These are phyloP conservation scores for Rhynchospora tenuis DNA, from an alignment of 176 grass and related monocot species.

Conservation along the genomic window DNA sequence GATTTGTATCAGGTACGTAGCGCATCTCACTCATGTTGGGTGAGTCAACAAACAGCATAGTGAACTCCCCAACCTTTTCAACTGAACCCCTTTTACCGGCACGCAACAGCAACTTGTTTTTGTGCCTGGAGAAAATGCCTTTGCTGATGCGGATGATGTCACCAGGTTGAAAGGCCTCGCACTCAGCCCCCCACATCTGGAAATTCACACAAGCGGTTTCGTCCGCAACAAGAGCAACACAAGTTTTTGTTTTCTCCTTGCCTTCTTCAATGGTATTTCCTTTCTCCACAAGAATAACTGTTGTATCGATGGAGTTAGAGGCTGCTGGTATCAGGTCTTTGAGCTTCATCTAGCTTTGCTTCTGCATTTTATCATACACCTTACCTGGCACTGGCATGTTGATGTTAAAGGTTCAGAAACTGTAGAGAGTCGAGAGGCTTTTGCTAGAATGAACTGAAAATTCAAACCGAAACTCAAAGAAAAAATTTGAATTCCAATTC, in stretches of 20 bases:
- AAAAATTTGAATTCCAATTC: not conserved
- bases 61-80: conserved; percentile 36
- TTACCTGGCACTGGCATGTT: not conserved
- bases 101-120: conserved; percentile 47
- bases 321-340: conserved; percentile 60
- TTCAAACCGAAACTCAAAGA: not conserved
- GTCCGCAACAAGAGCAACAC: conserved; percentile 58
- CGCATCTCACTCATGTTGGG: conserved; percentile 87
- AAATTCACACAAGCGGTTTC: conserved; percentile 67
- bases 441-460: not conserved
- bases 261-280: not conserved
- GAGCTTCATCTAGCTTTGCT: conserved; percentile 21
- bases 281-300: conserved; percentile 68
- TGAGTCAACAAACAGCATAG: conserved; percentile 76
- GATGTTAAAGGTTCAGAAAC: too few relatives aligned
- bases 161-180: conserved; percentile 56
- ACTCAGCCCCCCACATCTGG: conserved; percentile 75
- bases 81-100: conserved; percentile 50
- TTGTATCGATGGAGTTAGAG: conserved; percentile 59
- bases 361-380: not conserved
- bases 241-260: conserved; percentile 40
- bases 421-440: not conserved
- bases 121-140: conserved; percentile 80
- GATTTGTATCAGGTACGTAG: conserved; percentile 12
- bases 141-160: conserved; percentile 58